A percentile compares a stretch with the other conserved stretches of the same genome.
Evolutionary conservation across 352 stramenopile species (phyloP).

Genomic region (Peronospora belbahrii): DNA sequence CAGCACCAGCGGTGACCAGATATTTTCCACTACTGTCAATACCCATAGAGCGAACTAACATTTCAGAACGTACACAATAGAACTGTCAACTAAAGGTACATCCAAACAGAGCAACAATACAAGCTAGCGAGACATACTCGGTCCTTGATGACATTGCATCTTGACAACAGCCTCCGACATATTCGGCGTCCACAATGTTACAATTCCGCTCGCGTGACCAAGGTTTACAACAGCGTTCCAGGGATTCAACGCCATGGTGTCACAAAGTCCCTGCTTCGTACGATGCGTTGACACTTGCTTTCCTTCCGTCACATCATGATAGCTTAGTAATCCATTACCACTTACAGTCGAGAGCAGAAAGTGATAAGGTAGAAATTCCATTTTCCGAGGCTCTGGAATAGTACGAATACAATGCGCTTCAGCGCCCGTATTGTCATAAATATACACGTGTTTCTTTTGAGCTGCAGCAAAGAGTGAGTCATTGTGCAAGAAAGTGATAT

Average conservation of each 20-base stretch:
- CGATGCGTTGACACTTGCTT: constrained; percentile 87
- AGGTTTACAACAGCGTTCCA: constrained; percentile 95
- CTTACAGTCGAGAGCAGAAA: constrained; percentile 96
- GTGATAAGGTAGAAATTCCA: constrained; percentile 98
- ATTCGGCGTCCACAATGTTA: constrained; percentile 97
- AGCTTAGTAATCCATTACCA: constrained; percentile 86
- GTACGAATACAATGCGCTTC: constrained; percentile 95
- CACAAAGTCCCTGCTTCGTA: constrained; percentile 89
- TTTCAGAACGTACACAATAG: constrained; percentile 9
- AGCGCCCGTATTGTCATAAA: constrained; percentile 96
- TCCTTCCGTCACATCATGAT: constrained; percentile 95
- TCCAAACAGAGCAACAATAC: not conserved
- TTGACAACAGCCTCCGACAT: constrained; percentile 92
- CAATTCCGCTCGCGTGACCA: constrained; percentile 94
- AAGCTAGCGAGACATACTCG: constrained; percentile 55
- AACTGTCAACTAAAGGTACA: constrained; percentile 4
- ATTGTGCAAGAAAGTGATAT: constrained; percentile 97
- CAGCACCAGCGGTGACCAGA: constrained; percentile 92
- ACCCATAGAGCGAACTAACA: constrained; percentile 81
- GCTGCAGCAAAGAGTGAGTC: constrained; percentile 94
- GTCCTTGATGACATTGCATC: constrained; percentile 95
- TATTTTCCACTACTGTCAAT: constrained; percentile 92
- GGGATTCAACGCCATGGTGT: constrained; percentile 92
- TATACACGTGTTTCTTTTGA: constrained; percentile 97
- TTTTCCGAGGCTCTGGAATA: constrained; percentile 85